Base-by-base conservation (phyloP, 352 stramenopile genomes). In the Pythium chondricola region DNA sequence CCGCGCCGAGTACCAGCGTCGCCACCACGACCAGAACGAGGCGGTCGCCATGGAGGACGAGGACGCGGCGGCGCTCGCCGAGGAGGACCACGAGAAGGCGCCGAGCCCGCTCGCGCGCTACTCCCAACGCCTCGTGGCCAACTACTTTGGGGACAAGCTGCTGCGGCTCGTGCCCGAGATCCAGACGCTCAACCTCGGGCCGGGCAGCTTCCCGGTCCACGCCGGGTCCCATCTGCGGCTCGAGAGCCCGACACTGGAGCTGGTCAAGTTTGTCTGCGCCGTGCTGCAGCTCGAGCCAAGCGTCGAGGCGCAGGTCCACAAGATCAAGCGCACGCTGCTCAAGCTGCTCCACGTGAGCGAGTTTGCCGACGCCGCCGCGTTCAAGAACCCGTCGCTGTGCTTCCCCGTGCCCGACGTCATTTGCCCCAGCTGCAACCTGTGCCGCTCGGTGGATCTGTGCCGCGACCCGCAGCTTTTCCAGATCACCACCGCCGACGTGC, bases 341-440 rank as follows among this genome's bases (percentile, higher is more conserved):
- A 86, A 87, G 39, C 56, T 88, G n/a, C 48, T 94, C 26, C 72
- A 68, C 17, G 76, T 72, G 31, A 91, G 75, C 39, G 79, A 92
- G 49, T 91, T 90, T 44, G 48, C 66, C 1, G 78, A 85, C 7
- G 76, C 90, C 50, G 85, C 93, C 2, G 48, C 88, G 51, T 99
- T 97, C 71, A 67, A 73, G 13, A 97, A 99, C 66, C 96, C 95
- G 40, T 98, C 88, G 43, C 71, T 95, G 31, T 93, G 78, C 17
- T 98, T 99, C 54, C 81, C 97, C 8, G 69, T 99, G n/a, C 84
- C 85, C 11, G 96, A 99, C 65, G 85, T 99, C 16, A 98, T 98
- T 58, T 99, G 97, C 58, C 65, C 82, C 11, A 91, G 89, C 61
- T 99, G 96, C 69, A 96, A 98, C 43, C 72, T 97, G 47, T 98